phyloP scores from a whole-genome alignment of 345 rosid species.

The Microthlaspi erraticum region DNA sequence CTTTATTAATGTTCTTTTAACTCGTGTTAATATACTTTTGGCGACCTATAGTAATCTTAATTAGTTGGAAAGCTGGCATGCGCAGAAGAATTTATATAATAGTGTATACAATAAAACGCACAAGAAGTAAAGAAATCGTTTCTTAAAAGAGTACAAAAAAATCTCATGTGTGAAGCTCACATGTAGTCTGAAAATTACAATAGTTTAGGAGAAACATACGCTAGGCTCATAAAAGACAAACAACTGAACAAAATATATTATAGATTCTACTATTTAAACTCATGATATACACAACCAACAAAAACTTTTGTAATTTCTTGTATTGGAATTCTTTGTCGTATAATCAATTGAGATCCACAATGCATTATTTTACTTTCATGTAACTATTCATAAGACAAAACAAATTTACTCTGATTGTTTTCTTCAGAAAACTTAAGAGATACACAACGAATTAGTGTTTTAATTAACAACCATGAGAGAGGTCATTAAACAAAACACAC shows the following conservation, averaged over 20 bases:
- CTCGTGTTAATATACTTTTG: neutral
- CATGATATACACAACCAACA: neutral
- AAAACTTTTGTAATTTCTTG: neutral
- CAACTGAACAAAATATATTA: neutral
- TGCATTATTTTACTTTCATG: too few relatives aligned
- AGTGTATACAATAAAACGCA: neutral
- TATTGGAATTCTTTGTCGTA: neutral
- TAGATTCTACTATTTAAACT: neutral
- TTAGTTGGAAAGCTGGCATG: slow-evolving; percentile 23
- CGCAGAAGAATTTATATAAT: neutral
- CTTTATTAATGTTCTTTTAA: neutral
- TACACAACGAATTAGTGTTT: neutral
- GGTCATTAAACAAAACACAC: neutral
- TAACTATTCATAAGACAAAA: neutral
- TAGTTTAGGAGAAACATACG: slow-evolving; percentile 1
- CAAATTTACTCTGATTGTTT: neutral
- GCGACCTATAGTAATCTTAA: slow-evolving; percentile 10
- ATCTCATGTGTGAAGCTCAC: neutral
- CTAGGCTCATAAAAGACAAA: neutral
- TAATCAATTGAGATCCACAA: too few relatives aligned
- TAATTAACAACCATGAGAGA: neutral
- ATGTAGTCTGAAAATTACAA: neutral
- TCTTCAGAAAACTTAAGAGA: neutral
- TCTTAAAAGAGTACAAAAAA: neutral
- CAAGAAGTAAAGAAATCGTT: neutral